These are phyloP conservation scores for Termitomyces sp. DNA, from an alignment of 768 basidiomycete genomes.

Conservation along the genomic window DNA sequence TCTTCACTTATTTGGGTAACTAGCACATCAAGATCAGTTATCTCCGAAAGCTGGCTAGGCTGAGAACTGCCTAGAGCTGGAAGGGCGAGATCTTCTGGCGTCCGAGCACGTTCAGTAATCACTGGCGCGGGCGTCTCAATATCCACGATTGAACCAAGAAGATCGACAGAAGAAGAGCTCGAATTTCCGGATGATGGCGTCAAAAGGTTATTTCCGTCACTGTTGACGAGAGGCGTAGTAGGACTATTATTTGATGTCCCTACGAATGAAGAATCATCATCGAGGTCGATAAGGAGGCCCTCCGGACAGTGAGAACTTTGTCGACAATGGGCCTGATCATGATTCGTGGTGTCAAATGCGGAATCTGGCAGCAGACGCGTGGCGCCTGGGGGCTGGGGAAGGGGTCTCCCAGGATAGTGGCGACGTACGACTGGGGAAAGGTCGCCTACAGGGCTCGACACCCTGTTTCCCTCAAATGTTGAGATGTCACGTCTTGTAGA, in stretches of 20 bases:
- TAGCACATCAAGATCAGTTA: slow-evolving; percentile 62
- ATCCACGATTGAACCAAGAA: slow-evolving; percentile 13
- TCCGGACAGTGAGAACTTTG: slow-evolving; percentile 30
- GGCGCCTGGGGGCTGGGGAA: slow-evolving; percentile 38
- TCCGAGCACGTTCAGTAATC: background rate
- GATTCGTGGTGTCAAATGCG: slow-evolving; percentile 23
- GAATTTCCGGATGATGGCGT: slow-evolving; percentile 5
- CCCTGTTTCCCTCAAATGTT: background rate
- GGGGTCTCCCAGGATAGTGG: slow-evolving; percentile 52
- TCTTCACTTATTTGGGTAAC: slow-evolving; percentile 47
- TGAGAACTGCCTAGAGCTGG: slow-evolving; percentile 5
- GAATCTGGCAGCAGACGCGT: slow-evolving; percentile 26
- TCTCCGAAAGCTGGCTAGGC: slow-evolving; percentile 22
- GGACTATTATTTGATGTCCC: background rate
- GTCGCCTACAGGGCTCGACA: slow-evolving; percentile 13
- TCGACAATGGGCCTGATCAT: slow-evolving; percentile 17
- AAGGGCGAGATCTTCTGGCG: background rate
- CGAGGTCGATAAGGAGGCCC: slow-evolving; percentile 53
- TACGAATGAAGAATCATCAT: slow-evolving; percentile 24
- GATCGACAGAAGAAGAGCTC: slow-evolving; percentile 15
- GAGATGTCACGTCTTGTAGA: background rate
- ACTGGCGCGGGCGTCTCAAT: slow-evolving; percentile 1
- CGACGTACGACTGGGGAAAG: slow-evolving; percentile 24
- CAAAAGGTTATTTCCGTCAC: background rate
- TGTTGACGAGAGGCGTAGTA: background rate